Conservation (phyloP, 129 eudicot genomes). For the Dittrichia graveolens region DNA sequence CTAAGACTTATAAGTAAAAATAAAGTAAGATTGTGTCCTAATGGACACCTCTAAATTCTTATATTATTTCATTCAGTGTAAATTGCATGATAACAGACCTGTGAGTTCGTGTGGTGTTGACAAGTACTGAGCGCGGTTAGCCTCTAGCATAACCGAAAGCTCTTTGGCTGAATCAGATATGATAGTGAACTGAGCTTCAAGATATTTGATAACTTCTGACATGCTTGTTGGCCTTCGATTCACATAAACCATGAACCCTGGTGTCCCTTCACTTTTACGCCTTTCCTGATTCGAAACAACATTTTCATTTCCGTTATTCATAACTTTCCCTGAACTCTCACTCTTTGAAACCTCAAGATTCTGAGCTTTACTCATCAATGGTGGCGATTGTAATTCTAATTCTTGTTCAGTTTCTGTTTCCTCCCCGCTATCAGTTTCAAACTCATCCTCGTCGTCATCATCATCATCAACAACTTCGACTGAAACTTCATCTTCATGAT, state of each 20-base stretch:
- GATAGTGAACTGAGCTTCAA: constrained; percentile 75
- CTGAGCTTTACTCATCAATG: constrained; percentile 43
- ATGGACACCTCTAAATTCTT: too few species aligned
- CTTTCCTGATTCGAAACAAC: constrained; percentile 55
- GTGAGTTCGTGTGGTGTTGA: constrained; percentile 69
- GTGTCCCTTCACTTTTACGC: constrained; percentile 62
- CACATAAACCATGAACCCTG: constrained; percentile 89
- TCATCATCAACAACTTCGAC: constrained; percentile 66
- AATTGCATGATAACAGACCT: constrained; percentile 36
- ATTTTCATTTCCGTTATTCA: constrained; percentile 49
- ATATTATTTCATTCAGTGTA: too few species aligned
- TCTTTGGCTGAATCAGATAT: constrained; percentile 72
- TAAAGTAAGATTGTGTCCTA: too few species aligned
- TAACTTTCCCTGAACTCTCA: constrained; percentile 57
- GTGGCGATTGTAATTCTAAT: constrained; percentile 30
- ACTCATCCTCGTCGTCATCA: constrained; percentile 54
- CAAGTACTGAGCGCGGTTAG: constrained; percentile 72
- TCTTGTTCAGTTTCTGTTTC: constrained; percentile 58
- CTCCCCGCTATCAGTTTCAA: constrained; percentile 45
- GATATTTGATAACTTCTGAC: constrained; percentile 93
- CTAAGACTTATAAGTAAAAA: too few species aligned
- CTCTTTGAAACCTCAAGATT: constrained; percentile 58
- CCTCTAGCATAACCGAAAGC: constrained; percentile 75
- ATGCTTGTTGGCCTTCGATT: constrained; percentile 96
- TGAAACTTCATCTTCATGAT: constrained; percentile 62